Base-by-base conservation (phyloP, 2,329 filamentous ascomycete species). In the Penicillium capsulatum region DNA sequence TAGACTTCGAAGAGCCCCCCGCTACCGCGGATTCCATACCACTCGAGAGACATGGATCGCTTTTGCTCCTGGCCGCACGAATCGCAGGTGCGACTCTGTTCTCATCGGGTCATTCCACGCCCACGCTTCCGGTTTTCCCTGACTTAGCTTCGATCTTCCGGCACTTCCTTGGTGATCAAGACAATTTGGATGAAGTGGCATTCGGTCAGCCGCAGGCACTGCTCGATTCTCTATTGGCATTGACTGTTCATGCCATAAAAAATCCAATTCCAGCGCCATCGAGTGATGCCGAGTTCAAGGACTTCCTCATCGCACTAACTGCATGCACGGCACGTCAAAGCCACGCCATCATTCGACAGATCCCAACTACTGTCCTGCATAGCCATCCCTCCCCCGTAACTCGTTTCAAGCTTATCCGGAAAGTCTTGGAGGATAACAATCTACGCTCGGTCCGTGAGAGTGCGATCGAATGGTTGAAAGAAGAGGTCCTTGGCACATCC, bases 381-480 rank as follows among this genome's bases (percentile, higher is more conserved):
- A 75, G 69, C 2, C 73, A 80, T 38, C 73, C 76, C 3, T 73
- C 74, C 7, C 67, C 73, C 17, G 53, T 68, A 5, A 68, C 70
- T 1, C 70, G 76, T 3, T 66, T 77, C 20, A 72, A 72, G 3
- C 70, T 79, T 47, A 76, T 80, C 37, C 67, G 70, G 3, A 72
- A 73, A 31, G 74, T 76, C 2, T 63, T 80, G 3, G 72, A 77
- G 45, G 67, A 78, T 34, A 74, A 74, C 13, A 67, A 68, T 0
- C 72, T 76, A 42, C 69, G 73, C 31, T 74, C 75, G 11, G 68
- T 77, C 26, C 77, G 76, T 50, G 74, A 76, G 24, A 73, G 71
- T 29, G 77, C 77, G 2, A 71, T 81, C 4, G 71, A 73, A 22
- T 81, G 78, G 78, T 63, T 81, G 22, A 81, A 80, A 53, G 68